Conservation (phyloP, 2,329 filamentous ascomycete species). For the Colletotrichum theobromicola region DNA sequence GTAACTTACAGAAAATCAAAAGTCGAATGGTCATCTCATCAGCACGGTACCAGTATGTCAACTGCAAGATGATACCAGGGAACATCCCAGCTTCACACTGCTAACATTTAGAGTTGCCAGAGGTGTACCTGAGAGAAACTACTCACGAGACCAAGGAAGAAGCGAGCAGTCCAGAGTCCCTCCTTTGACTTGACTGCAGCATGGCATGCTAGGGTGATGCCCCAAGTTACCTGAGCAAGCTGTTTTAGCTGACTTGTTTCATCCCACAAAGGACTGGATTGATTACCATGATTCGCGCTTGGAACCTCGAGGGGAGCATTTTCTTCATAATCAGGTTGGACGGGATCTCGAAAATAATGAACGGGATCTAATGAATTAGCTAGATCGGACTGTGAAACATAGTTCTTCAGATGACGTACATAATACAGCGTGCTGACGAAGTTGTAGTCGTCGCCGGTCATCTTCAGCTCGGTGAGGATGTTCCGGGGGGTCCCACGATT, state of each 20-base stretch:
- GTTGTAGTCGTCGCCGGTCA: constrained; percentile 45
- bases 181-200: not conserved
- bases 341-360: constrained; percentile 41
- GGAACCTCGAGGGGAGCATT: constrained; percentile 43
- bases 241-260: not conserved
- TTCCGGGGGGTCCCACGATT: constrained; percentile 42
- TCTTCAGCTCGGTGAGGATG: constrained; percentile 42
- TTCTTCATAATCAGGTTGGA: constrained; percentile 43
- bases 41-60: constrained; percentile 52
- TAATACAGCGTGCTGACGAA: constrained; percentile 41
- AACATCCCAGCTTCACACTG: constrained; percentile 44
- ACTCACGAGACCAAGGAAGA: not conserved
- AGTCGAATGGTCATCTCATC: constrained; percentile 51
- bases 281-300: constrained; percentile 43
- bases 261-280: not conserved
- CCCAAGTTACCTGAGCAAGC: not conserved
- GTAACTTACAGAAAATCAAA: constrained; percentile 46
- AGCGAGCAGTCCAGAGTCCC: not conserved
- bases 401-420: not conserved
- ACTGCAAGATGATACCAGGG: constrained; percentile 45
- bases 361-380: constrained; percentile 35
- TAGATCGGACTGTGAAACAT: too few relatives aligned
- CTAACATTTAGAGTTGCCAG: not conserved
- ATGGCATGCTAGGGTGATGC: not conserved
- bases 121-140: not conserved